phyloP scores from a whole-genome alignment of 306 rosid species.

The Hippophae tibetana region DNA sequence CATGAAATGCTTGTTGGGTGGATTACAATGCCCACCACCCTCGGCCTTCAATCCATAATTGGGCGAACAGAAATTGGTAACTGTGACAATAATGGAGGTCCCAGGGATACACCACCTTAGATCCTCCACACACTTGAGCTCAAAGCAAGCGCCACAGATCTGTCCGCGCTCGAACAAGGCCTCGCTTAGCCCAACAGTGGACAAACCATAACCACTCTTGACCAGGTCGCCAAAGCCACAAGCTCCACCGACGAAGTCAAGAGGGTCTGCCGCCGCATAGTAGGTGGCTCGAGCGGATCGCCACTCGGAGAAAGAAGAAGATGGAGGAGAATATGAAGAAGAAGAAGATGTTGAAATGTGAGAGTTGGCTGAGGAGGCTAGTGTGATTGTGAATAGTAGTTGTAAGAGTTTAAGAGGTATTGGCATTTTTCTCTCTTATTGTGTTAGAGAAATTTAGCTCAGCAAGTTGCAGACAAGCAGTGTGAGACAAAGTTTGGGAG shows the following conservation, averaged over 20 bases:
- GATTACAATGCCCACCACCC: constrained; percentile 84
- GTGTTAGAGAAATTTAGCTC: too few species aligned
- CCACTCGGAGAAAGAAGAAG: constrained; percentile 52
- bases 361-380: constrained; percentile 29
- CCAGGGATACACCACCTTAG: constrained; percentile 88
- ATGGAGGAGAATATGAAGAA: constrained; percentile 9
- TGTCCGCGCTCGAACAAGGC: constrained; percentile 67
- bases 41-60: constrained; percentile 74
- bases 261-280: constrained; percentile 84
- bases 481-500: background rate
- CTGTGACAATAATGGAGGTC: constrained; percentile 76
- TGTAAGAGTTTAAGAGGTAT: constrained; percentile 13
- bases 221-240: constrained; percentile 83
- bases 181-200: constrained; percentile 83
- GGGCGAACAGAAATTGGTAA: constrained; percentile 86
- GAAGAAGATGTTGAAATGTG: constrained; percentile 19
- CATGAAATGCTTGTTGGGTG: constrained; percentile 79
- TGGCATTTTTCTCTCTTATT: constrained; percentile 25
- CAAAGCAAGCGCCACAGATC: constrained; percentile 99
- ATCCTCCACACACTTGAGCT: constrained; percentile 70
- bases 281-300: constrained; percentile 80
- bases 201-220: constrained; percentile 71
- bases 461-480: background rate
- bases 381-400: constrained; percentile 23
- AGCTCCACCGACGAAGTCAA: constrained; percentile 82